These are phyloP conservation scores for Pythium scleroteichum DNA, from an alignment of 352 stramenopile genomes.

Conservation along the genomic window DNA sequence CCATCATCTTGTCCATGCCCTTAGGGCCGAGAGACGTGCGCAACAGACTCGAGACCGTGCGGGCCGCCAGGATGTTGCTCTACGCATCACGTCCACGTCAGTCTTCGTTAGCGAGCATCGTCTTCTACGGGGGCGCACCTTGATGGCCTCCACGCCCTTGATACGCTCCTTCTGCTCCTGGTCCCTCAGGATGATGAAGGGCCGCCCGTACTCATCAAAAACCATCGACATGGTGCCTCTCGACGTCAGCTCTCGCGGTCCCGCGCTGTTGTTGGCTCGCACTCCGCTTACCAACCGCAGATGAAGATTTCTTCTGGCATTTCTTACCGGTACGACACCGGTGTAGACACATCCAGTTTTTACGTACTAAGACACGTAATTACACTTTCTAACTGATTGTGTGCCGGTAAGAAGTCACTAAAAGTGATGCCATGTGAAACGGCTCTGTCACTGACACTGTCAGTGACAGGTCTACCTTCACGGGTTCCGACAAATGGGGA, in stretches of 20 bases:
- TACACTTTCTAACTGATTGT: slow-evolving; percentile 8
- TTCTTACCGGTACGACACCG: slow-evolving; percentile 23
- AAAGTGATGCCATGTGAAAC: slow-evolving; percentile 30
- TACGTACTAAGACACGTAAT: slow-evolving; percentile 9
- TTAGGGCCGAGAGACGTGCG: slow-evolving; percentile 98
- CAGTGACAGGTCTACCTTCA: no score
- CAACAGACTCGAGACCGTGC: slow-evolving; percentile 96
- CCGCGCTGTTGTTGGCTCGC: slow-evolving; percentile 6
- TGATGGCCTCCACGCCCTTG: slow-evolving; percentile 98
- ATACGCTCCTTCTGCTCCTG: slow-evolving; percentile 98
- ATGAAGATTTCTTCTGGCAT: slow-evolving; percentile 34
- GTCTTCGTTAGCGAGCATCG: no score
- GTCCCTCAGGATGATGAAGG: slow-evolving; percentile 99
- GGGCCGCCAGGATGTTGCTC: slow-evolving; percentile 98
- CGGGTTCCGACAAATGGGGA: no score
- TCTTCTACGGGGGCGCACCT: slow-evolving; percentile 70
- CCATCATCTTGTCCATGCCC: slow-evolving; percentile 99
- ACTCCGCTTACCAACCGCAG: slow-evolving; percentile 29
- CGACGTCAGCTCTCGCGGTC: background rate
- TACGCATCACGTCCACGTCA: slow-evolving; percentile 29
- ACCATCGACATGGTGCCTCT: slow-evolving; percentile 86
- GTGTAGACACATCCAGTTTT: slow-evolving; percentile 2
- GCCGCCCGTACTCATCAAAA: slow-evolving; percentile 99
- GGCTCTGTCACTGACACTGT: no score
- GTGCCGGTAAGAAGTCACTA: slow-evolving; percentile 15